phyloP scores from a whole-genome alignment of 2,329 filamentous ascomycete genomes.

The Cladobotryum protrusum region DNA sequence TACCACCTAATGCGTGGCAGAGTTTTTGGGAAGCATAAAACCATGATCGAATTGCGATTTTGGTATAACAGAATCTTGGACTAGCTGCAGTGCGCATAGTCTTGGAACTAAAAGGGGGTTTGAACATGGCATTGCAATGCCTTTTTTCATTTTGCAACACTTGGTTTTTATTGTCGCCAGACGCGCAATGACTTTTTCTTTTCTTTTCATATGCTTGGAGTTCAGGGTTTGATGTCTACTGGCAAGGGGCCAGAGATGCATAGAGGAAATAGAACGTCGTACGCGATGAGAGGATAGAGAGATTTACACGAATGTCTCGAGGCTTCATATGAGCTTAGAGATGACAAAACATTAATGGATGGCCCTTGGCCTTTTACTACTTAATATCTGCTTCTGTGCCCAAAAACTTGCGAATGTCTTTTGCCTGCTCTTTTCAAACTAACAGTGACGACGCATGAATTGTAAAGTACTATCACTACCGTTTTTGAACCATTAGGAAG shows the following conservation, averaged over 20 bases:
- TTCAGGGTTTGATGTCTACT: conserved; percentile 14
- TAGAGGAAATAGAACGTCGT: conserved; percentile 13
- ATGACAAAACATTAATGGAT: conserved; percentile 2
- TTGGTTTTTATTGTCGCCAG: conserved; percentile 3
- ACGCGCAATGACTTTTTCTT: conserved; percentile 6
- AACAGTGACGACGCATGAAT: not conserved
- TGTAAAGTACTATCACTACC: not conserved
- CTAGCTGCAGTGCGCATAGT: not conserved
- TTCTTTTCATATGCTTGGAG: conserved; percentile 14
- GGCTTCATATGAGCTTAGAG: not conserved
- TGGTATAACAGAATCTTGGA: not conserved
- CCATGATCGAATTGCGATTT: conserved; percentile 2
- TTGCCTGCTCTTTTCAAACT: conserved; percentile 6
- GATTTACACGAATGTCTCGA: conserved; percentile 6
- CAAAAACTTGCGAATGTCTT: not conserved
- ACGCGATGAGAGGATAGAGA: conserved; percentile 11
- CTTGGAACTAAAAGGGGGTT: conserved; percentile 1
- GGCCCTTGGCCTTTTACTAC: not conserved
- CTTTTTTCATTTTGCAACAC: not conserved
- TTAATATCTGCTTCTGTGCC: too few species aligned
- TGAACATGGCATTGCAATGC: not conserved
- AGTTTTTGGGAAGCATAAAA: conserved; percentile 8
- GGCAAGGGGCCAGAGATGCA: conserved; percentile 11
- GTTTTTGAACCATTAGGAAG: too few species aligned
- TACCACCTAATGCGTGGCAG: conserved; percentile 6